phyloP scores from a whole-genome alignment of 2,329 filamentous ascomycete species.

The Alternaria gaisen region DNA sequence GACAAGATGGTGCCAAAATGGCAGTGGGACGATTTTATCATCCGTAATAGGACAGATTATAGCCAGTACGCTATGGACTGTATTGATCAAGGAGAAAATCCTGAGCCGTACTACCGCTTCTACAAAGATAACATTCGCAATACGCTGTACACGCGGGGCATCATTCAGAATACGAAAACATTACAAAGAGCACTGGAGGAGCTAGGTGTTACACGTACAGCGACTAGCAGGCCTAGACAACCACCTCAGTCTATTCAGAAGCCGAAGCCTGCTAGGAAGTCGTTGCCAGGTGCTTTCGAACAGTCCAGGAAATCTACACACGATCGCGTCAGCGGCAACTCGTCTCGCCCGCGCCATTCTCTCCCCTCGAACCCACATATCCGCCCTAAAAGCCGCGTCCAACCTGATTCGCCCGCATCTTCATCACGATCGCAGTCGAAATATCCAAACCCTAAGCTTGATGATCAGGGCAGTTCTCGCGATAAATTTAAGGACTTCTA shows the following conservation, averaged over 20 bases:
- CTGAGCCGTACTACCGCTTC: constrained; percentile 42
- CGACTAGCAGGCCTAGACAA: background rate
- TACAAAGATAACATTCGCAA: constrained; percentile 46
- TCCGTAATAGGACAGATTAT: constrained; percentile 48
- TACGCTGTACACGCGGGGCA: constrained; percentile 35
- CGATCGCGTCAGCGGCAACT: background rate
- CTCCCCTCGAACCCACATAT: constrained; percentile 17
- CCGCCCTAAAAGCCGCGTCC: background rate
- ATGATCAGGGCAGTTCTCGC: constrained; percentile 1
- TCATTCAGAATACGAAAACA: constrained; percentile 29
- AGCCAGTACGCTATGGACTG: constrained; percentile 34
- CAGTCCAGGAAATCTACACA: constrained; percentile 2
- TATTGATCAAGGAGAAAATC: constrained; percentile 32
- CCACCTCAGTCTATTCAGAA: background rate
- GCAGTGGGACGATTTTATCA: constrained; percentile 53
- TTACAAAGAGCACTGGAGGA: constrained; percentile 35
- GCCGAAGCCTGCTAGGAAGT: constrained; percentile 9
- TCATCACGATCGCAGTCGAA: background rate
- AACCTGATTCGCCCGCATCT: background rate
- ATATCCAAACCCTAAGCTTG: background rate
- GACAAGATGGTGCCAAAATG: constrained; percentile 49
- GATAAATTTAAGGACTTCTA: constrained; percentile 34
- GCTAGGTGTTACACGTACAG: constrained; percentile 15
- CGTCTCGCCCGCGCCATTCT: constrained; percentile 25
- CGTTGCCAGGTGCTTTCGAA: constrained; percentile 16